Evolutionary conservation across 2,329 filamentous ascomycete species (phyloP), one percentile per base, ranked within the genome.

Genomic region (Gliomastix tumulicola): DNA sequence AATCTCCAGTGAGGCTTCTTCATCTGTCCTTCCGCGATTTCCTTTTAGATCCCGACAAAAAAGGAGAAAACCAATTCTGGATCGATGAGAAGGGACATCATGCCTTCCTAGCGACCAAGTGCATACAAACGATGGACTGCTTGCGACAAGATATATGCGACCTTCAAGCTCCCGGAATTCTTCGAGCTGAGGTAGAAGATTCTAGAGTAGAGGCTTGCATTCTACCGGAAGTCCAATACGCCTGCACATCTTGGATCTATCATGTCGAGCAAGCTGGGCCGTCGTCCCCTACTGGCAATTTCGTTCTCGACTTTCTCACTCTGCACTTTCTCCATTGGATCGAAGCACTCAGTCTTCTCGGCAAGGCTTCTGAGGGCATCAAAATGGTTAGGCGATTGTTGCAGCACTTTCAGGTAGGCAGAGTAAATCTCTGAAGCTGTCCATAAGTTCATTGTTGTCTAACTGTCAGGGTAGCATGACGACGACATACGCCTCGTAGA

Each of bases 291-390:
- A 18, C n/a, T 19, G 18, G 13, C 7, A 1, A 2, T n/a, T 7
- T 6, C 17, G 25, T 28, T n/a, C 25, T n/a, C 25, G 15, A 19
- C 4, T 69, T 68, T 45, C 43, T 69, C 3, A 38, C 44, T 9
- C 20, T 38, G 10, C 54, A 66, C 39, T 49, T 67, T 30, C 59
- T 68, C 2, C 48, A 67, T 39, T 67, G 60, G 62, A 45, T 66
- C 5, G 60, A 67, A 45, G 58, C 52, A 6, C 46, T 66, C 3
- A 55, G 53, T 35, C 43, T 60, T 8, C 41, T 63, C n/a, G 47
- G 49, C 13, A 47, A 49, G 27, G 12, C 12, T 4, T 13, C 20
- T 10, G 32, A 34, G 19, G 15, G 32, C n/a, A 13, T 34, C 7
- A 19, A 7, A 7, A 10, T 21, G 12, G 15, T 34, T 6, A 28